Evolutionary conservation across 139 green algal species (phyloP).

Genomic region (Auxenochlorella protothecoides): DNA sequence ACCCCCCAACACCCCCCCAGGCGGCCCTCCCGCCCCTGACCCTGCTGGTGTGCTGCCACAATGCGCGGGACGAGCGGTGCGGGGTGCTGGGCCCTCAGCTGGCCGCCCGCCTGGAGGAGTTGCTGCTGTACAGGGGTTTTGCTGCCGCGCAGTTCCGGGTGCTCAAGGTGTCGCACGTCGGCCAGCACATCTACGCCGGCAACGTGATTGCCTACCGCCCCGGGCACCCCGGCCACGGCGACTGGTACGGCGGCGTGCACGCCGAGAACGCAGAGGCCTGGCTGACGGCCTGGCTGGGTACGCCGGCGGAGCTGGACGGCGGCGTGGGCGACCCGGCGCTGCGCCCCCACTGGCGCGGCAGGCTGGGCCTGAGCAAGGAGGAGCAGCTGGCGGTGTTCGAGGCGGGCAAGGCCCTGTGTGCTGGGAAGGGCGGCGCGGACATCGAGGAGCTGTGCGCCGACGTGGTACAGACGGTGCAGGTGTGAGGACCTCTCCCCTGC

Average conservation of each 20-base stretch:
- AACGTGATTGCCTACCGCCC: conserved; percentile 31
- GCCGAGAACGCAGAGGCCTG: conserved; percentile 18
- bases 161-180: conserved; percentile 25
- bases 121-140: conserved; percentile 1
- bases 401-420: not conserved
- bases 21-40: not conserved
- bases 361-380: conserved; percentile 28
- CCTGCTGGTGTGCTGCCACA: conserved; percentile 14
- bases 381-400: conserved; percentile 23
- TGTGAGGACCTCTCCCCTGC: too few relatives aligned
- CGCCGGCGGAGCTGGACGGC: not conserved
- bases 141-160: conserved; percentile 8
- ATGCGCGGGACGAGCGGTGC: conserved; percentile 21
- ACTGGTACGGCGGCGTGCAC: conserved; percentile 39
- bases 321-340: conserved; percentile 7
- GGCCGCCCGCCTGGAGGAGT: conserved; percentile 1
- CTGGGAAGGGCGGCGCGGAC: not conserved
- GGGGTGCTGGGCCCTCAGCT: conserved; percentile 20
- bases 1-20: too few relatives aligned
- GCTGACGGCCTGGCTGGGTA: conserved; percentile 7
- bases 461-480: too few relatives aligned
- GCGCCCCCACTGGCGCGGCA: conserved; percentile 24
- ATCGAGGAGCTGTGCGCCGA: conserved; percentile 10
- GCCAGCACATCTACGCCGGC: conserved; percentile 39
- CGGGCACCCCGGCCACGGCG: conserved; percentile 17